Percentiles rank a stretch among this genome's conserved stretches.
Evolutionary conservation across 2,329 filamentous ascomycete species (phyloP).

Genomic region (Trichoderma sp.): DNA sequence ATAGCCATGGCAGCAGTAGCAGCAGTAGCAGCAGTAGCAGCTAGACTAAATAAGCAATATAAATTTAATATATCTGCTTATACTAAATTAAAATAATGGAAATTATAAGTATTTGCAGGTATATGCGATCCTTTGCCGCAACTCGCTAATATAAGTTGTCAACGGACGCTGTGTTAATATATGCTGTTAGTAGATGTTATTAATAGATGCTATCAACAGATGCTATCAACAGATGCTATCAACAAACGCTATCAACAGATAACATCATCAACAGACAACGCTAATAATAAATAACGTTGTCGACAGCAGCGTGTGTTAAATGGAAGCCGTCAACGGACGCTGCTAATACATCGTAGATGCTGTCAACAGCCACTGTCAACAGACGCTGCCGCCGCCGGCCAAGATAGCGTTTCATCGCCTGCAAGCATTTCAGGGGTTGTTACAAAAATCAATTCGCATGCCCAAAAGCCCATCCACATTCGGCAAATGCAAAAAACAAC

Average conservation of each 20-base stretch:
- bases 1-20: too few relatives aligned
- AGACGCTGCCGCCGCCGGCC: constrained; percentile 5
- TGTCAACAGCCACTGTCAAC: background rate
- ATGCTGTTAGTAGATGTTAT: too few relatives aligned
- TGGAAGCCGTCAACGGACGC: too few relatives aligned
- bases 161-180: background rate
- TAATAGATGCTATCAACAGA: too few relatives aligned
- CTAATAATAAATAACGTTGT: too few relatives aligned
- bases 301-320: too few relatives aligned
- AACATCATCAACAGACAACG: too few relatives aligned
- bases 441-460: constrained; percentile 4
- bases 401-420: constrained; percentile 22
- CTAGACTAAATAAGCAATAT: too few relatives aligned
- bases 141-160: background rate
- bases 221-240: too few relatives aligned
- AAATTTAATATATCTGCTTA: too few relatives aligned
- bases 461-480: background rate
- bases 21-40: background rate
- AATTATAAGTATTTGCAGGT: background rate
- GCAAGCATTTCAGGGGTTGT: constrained; percentile 21
- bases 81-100: too few relatives aligned
- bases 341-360: background rate
- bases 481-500: background rate
- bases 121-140: background rate
- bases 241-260: too few relatives aligned